Base-by-base conservation (phyloP, 2,329 filamentous ascomycete species). In the Aspergillus pseudoviridinutans region DNA sequence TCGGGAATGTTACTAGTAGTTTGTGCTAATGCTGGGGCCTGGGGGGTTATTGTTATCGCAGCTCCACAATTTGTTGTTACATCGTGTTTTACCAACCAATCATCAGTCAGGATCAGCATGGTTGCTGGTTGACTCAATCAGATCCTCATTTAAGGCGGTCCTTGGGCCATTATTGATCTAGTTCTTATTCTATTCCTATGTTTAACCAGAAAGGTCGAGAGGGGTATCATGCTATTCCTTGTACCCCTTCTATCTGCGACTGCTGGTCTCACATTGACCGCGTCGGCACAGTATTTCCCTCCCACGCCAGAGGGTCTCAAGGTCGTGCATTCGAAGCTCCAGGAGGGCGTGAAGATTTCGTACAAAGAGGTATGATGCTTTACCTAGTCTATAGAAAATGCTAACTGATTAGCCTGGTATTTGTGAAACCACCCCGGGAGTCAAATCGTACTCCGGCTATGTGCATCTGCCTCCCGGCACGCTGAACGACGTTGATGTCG, bases 371-470 rank as follows among this genome's bases (percentile, higher is more conserved):
- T 79, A 60, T 41, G 65, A 49, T 25, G 42, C 7, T 22, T 42
- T 42, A 55, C 35, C 7, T 12, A 9, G 42, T 22, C 53, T 59
- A 29, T n/a, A 49, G 22, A 49, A 49, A 25, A 49, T 35, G n/a
- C 28, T 22, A 28, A 29, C 35, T 35, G 7, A 8, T 17, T 51
- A 80, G 74, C 71, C 75, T 28, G 68, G 71, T 3, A 78, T 86
- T 22, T 86, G 84, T 66, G 83, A 86, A 69, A 84, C 82, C 1
- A 84, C 81, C 0, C 74, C 77, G 9, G 78, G 79, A 8, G 82
- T 85, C 49, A 80, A 78, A 61, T 80, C 79, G 32, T 88, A 85
- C 70, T 80, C 81, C 0, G 84, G 84, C 35, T 87, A 86, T 61
- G 80, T 87, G 14, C 79, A 83, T 68, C 76, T 87, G 3, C 82